phyloP scores from a whole-genome alignment of 257 asterid species.

The Misopates orontium region DNA sequence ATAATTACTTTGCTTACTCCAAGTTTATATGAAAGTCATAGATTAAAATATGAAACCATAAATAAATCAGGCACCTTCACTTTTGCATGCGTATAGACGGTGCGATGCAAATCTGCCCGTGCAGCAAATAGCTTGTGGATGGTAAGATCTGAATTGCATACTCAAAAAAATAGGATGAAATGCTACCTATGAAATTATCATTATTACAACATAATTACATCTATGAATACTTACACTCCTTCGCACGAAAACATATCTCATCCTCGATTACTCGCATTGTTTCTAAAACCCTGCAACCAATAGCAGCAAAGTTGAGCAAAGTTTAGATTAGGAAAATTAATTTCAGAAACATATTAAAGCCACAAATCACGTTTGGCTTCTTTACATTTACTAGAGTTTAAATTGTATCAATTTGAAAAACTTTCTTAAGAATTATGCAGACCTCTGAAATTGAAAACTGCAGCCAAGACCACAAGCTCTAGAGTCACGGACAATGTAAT shows the following conservation, averaged over 20 bases:
- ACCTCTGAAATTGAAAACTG: constrained; percentile 84
- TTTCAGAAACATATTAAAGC: constrained; percentile 7
- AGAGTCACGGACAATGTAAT: constrained; percentile 88
- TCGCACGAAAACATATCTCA: constrained; percentile 90
- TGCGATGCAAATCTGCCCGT: constrained; percentile 88
- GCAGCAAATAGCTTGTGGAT: constrained; percentile 82
- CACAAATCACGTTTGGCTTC: not conserved
- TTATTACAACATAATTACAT: not conserved
- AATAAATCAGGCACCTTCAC: constrained; percentile 60
- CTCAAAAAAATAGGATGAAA: constrained; percentile 24
- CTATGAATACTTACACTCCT: constrained; percentile 70
- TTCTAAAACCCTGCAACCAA: constrained; percentile 69
- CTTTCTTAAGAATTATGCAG: constrained; percentile 21
- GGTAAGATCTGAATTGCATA: constrained; percentile 67
- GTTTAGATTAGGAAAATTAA: not conserved
- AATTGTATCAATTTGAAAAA: not conserved
- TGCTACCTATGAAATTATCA: constrained; percentile 14
- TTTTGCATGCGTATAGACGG: constrained; percentile 79
- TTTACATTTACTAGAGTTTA: not conserved
- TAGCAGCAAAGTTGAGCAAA: constrained; percentile 24
- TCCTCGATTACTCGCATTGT: constrained; percentile 85
- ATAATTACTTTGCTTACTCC: constrained; percentile 14
- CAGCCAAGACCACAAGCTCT: constrained; percentile 93
- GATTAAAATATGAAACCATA: constrained; percentile 17
- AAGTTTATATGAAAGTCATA: constrained; percentile 7